These are phyloP conservation scores for Fusarium oligoseptatum DNA, from an alignment of 2,329 filamentous ascomycete species.

Conservation along the genomic window DNA sequence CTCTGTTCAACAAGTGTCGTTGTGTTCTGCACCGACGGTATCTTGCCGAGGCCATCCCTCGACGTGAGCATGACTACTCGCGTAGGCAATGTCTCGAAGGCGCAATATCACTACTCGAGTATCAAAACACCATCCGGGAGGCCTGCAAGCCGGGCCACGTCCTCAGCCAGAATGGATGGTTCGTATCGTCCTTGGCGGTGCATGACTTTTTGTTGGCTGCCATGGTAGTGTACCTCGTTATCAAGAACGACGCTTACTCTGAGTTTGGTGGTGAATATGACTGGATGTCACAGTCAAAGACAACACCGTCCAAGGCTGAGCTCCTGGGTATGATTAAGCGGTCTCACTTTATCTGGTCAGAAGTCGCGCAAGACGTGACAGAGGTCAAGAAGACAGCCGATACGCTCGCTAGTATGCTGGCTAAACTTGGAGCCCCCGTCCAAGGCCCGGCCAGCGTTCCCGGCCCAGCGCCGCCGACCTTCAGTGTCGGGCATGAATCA, in stretches of 20 bases:
- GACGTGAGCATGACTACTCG: slow-evolving; percentile 65
- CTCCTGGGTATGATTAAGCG: slow-evolving; percentile 57
- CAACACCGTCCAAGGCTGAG: slow-evolving; percentile 53
- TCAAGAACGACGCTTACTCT: slow-evolving; percentile 58
- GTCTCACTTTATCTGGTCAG: slow-evolving; percentile 60
- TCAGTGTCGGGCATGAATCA: slow-evolving; percentile 23
- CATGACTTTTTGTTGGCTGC: slow-evolving; percentile 73
- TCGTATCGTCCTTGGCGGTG: slow-evolving; percentile 67
- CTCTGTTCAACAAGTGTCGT: slow-evolving; percentile 67
- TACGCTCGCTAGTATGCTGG: slow-evolving; percentile 61
- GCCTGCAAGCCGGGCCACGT: slow-evolving; percentile 66
- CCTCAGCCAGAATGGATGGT: slow-evolving; percentile 67
- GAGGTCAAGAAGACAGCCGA: slow-evolving; percentile 62
- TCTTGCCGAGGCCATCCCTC: slow-evolving; percentile 58
- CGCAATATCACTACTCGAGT: slow-evolving; percentile 61
- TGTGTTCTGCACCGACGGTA: slow-evolving; percentile 69
- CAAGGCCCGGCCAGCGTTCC: slow-evolving; percentile 22
- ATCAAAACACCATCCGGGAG: slow-evolving; percentile 62
- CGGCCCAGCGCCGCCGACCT: slow-evolving; percentile 4
- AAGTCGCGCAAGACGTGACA: slow-evolving; percentile 52
- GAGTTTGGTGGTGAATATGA: slow-evolving; percentile 51
- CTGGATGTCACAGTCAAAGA: slow-evolving; percentile 52
- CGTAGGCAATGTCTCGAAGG: slow-evolving; percentile 64
- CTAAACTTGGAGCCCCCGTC: slow-evolving; percentile 54
- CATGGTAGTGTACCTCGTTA: slow-evolving; percentile 69